Evolutionary conservation across 108 stramenopile genomes (phyloP), one percentile per base, ranked within the genome.

Genomic region (Skeletonema grethae): DNA sequence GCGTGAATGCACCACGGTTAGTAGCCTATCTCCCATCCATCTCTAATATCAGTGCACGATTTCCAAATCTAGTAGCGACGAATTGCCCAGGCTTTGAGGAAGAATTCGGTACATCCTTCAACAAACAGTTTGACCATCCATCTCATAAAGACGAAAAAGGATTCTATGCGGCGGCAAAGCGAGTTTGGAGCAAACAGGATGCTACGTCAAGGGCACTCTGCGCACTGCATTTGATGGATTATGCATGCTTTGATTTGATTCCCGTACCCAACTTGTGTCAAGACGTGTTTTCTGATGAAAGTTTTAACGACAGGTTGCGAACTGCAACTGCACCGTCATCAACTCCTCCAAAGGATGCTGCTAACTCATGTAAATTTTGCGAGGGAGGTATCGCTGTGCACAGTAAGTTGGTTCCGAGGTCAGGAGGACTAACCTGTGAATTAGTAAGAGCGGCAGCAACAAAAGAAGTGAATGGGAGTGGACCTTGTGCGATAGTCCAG

Each of bases 81-180:
- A 60, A 60, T 16, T 60, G 59, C 13, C 30, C n/a, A 10, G 59
- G 59, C 7, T 60, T 60, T 31, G 35, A 31, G 5, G 59, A 22
- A 7, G 35, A 60, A 34, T 36, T 34, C 18, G 18, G 59, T 6
- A 6, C 5, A 2, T 30, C 67, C 13, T 30, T 68, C 31, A 12
- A 57, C 29, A 31, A 20, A 22, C 18, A 68, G 18, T 48, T 20
- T 18, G 18, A 18, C 16, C 67, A 68, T 60, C 57, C 57, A 28
- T 68, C 67, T 3, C 7, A 5, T 1, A n/a, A n/a, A 18, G 67
- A 68, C 18, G 57, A 29, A n/a, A 10, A 11, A 16, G 67, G 67
- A 16, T 68, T 48, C 59, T 68, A 68, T 55, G 57, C 59, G 25
- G 67, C 67, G 13, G 67, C 67, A 28, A 68, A 68, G 22, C 57